Evolutionary conservation across 2,329 filamentous ascomycete species (phyloP).

Genomic region (Trichoderma guizhouense): DNA sequence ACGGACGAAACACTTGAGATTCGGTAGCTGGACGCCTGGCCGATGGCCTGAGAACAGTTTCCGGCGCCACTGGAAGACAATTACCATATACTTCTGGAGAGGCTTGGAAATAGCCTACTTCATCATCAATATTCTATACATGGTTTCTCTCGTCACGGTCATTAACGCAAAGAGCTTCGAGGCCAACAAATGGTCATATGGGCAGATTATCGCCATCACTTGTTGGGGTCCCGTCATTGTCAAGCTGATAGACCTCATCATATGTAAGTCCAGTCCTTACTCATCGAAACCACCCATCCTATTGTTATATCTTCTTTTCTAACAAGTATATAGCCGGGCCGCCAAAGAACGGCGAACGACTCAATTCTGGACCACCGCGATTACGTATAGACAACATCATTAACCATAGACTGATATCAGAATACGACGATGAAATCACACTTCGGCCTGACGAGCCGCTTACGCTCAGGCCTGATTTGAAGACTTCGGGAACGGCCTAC

Average conservation of each 20-base stretch:
- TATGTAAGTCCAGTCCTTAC: slow-evolving; percentile 30
- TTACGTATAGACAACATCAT: slow-evolving; percentile 40
- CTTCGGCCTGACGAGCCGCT: not conserved
- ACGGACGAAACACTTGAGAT: slow-evolving; percentile 30
- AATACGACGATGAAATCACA: not conserved
- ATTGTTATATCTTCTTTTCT: slow-evolving; percentile 16
- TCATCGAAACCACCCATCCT: no score
- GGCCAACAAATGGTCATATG: slow-evolving; percentile 36
- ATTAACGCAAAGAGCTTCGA: slow-evolving; percentile 37
- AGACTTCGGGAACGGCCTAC: not conserved
- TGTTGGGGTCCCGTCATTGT: slow-evolving; percentile 41
- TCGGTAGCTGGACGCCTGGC: slow-evolving; percentile 33
- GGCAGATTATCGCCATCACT: slow-evolving; percentile 39
- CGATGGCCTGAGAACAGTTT: slow-evolving; percentile 31
- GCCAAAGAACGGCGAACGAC: slow-evolving; percentile 35
- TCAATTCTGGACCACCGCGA: slow-evolving; percentile 37
- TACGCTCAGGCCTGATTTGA: not conserved
- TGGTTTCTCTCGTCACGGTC: slow-evolving; percentile 36
- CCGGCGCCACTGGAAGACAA: slow-evolving; percentile 28
- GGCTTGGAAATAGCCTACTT: slow-evolving; percentile 36
- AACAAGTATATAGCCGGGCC: slow-evolving; percentile 32
- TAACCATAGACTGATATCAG: slow-evolving; percentile 29
- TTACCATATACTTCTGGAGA: slow-evolving; percentile 35
- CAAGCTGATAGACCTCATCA: slow-evolving; percentile 37
- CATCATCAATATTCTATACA: slow-evolving; percentile 38